Percentiles rank a stretch among this genome's conserved stretches.
phyloP scores from a whole-genome alignment of 2,329 filamentous ascomycete genomes.

The Aspergillus tamarii region DNA sequence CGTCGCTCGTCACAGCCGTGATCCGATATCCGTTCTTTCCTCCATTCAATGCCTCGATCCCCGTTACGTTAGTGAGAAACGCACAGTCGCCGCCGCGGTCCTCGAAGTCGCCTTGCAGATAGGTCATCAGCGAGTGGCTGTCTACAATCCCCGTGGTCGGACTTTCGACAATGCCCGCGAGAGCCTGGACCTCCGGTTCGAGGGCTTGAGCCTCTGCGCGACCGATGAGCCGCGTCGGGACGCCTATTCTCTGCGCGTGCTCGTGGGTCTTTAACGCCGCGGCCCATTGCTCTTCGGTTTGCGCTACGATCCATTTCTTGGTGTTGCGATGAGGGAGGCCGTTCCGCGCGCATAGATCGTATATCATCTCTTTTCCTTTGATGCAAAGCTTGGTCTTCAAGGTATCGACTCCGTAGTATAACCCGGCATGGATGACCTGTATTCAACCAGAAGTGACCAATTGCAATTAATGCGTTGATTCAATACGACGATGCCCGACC shows the following conservation, averaged over 20 bases:
- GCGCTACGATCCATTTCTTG: constrained; percentile 95
- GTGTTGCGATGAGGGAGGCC: constrained; percentile 72
- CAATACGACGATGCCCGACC: not conserved
- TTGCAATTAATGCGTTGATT: not conserved
- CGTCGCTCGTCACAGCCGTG: constrained; percentile 47
- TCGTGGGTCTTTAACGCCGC: constrained; percentile 57
- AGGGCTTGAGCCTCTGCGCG: constrained; percentile 61
- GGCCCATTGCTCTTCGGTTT: constrained; percentile 71
- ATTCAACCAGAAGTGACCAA: not conserved
- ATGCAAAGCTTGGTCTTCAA: constrained; percentile 87
- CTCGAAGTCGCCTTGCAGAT: constrained; percentile 75
- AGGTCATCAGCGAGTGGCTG: constrained; percentile 81
- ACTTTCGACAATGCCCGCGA: constrained; percentile 76
- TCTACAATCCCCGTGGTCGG: constrained; percentile 89
- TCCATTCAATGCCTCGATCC: constrained; percentile 56
- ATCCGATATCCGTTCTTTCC: constrained; percentile 72
- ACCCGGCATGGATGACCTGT: constrained; percentile 87
- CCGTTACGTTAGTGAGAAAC: constrained; percentile 67
- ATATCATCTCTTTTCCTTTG: constrained; percentile 74
- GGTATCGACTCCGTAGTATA: constrained; percentile 78
- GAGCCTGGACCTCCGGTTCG: constrained; percentile 77
- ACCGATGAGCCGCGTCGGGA: constrained; percentile 73
- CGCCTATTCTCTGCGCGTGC: constrained; percentile 58
- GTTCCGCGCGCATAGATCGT: constrained; percentile 71
- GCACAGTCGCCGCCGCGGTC: constrained; percentile 75